These are phyloP conservation scores for Micromonas commoda DNA, from an alignment of 139 green algal genomes.

Conservation along the genomic window DNA sequence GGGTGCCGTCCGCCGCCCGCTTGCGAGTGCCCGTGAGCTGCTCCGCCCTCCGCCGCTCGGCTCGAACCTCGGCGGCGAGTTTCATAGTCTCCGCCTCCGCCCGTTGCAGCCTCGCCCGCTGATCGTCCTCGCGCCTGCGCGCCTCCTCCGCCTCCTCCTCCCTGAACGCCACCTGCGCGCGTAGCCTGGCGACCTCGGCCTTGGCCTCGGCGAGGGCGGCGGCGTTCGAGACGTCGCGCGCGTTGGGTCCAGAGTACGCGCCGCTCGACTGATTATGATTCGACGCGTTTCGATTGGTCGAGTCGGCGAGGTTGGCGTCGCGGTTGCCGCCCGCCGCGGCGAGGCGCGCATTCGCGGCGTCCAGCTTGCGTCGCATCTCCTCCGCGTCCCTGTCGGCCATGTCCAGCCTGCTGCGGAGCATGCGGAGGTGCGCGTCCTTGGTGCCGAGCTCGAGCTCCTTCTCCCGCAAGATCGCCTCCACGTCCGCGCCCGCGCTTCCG, in stretches of 20 bases:
- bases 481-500: background rate
- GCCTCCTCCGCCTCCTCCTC: conserved; percentile 13
- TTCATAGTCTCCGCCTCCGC: conserved; percentile 2
- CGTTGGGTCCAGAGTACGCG: too few species aligned
- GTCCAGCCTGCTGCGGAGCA: conserved; percentile 4
- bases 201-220: background rate
- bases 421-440: background rate
- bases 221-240: background rate
- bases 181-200: background rate
- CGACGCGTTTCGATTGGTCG: too few species aligned
- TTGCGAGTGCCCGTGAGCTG: background rate
- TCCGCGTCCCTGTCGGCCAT: conserved; percentile 4
- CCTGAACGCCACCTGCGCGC: conserved; percentile 5
- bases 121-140: background rate
- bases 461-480: background rate
- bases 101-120: background rate
- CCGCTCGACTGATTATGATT: too few species aligned
- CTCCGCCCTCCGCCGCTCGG: background rate
- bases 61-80: conserved; percentile 5
- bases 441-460: background rate
- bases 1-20: too few species aligned
- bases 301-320: too few species aligned
- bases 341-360: background rate
- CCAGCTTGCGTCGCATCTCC: background rate
- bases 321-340: too few species aligned